Conservation (phyloP, 495 filamentous ascomycete genomes). For the Margaritispora aquatica region DNA sequence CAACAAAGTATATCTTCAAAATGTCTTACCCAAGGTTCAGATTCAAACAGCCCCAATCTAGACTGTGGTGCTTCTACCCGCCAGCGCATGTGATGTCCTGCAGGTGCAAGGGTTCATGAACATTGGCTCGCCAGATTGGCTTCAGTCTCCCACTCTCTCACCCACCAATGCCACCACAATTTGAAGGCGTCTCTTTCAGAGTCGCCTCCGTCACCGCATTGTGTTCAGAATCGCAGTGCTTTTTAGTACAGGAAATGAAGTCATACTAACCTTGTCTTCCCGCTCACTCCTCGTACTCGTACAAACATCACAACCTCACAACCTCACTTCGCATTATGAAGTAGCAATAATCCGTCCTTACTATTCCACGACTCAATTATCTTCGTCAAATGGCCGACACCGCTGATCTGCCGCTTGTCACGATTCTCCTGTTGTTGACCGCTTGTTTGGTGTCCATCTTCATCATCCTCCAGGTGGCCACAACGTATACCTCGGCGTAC, state of each 20-base stretch:
- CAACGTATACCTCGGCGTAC: slow-evolving; percentile 39
- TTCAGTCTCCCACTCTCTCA: background rate
- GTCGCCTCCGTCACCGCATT: background rate
- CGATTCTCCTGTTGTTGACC: slow-evolving; percentile 38
- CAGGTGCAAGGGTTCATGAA: background rate
- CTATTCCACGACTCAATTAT: background rate
- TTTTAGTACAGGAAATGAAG: slow-evolving; percentile 1
- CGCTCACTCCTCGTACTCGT: background rate
- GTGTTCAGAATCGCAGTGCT: background rate
- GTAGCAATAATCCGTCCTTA: background rate
- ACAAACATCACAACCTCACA: background rate
- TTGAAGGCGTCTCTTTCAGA: no score
- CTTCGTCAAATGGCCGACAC: slow-evolving; percentile 15
- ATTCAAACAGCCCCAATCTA: background rate
- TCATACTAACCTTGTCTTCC: background rate
- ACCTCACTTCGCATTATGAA: slow-evolving; percentile 1
- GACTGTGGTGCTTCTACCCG: background rate
- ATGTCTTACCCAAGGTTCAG: background rate
- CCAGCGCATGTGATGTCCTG: background rate
- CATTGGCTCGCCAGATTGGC: background rate
- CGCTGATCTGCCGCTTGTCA: slow-evolving; percentile 33
- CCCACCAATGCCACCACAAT: no score
- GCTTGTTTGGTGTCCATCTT: slow-evolving; percentile 40
- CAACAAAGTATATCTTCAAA: background rate
- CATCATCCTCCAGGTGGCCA: slow-evolving; percentile 34